A percentile compares a stretch with the other conserved stretches of the same genome.
Conservation (phyloP, 1,139 yeast species). For the Kazachstania sp. region DNA sequence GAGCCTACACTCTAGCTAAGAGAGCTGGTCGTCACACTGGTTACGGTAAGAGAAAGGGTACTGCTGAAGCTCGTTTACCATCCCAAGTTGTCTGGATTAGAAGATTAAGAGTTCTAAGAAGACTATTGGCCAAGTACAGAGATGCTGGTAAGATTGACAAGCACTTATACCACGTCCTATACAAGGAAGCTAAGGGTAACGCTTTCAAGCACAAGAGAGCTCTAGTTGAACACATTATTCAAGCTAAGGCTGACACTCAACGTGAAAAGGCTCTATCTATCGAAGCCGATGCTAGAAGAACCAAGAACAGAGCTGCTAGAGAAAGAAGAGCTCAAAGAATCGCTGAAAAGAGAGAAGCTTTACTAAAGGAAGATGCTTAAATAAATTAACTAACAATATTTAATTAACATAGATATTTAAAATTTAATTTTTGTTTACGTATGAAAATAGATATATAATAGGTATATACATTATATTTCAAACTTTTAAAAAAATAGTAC, state of each 20-base stretch:
- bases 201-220: constrained; percentile 99
- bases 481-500: too few relatives aligned
- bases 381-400: constrained; percentile 3
- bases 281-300: constrained; percentile 99
- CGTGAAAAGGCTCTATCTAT: constrained; percentile 99
- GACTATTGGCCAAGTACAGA: constrained; percentile 97
- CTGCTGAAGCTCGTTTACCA: constrained; percentile 99
- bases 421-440: not conserved
- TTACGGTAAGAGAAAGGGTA: constrained; percentile 99
- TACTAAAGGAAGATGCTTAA: constrained; percentile 47
- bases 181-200: constrained; percentile 99
- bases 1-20: constrained; percentile 96
- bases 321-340: constrained; percentile 98
- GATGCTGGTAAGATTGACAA: constrained; percentile 99
- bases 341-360: constrained; percentile 97
- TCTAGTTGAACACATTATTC: constrained; percentile 97
- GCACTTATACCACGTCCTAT: constrained; percentile 96
- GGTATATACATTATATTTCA: too few relatives aligned
- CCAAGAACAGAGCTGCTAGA: constrained; percentile 98
- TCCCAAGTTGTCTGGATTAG: constrained; percentile 98
- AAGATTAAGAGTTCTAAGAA: constrained; percentile 99
- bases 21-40: constrained; percentile 99
- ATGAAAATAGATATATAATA: not conserved
- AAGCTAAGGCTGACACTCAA: constrained; percentile 99
- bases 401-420: not conserved